Conservation (phyloP, 164 flowering plant genomes). For the Tetrastigma voinierianum region DNA sequence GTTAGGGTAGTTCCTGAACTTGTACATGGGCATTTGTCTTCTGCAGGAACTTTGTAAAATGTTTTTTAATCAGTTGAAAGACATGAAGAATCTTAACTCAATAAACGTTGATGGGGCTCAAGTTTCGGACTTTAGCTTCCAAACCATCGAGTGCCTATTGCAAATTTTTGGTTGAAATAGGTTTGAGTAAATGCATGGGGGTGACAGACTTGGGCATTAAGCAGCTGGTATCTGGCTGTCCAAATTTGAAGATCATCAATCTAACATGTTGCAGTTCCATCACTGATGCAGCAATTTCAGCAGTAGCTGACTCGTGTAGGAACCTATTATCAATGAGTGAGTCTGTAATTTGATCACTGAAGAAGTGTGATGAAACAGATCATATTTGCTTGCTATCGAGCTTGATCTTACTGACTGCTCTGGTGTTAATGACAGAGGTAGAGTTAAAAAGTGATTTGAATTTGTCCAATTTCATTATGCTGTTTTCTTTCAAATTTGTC, state of each 20-base stretch:
- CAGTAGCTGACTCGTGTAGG: slow-evolving; percentile 50
- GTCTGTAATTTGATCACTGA: slow-evolving; percentile 55
- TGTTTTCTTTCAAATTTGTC: not conserved
- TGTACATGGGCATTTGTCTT: slow-evolving; percentile 4
- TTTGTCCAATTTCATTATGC: not conserved
- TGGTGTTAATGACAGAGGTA: slow-evolving; percentile 57
- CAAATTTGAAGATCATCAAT: slow-evolving; percentile 44
- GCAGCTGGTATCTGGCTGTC: slow-evolving; percentile 41
- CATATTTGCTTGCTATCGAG: slow-evolving; percentile 44
- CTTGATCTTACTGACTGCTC: slow-evolving; percentile 75
- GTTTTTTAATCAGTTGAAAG: slow-evolving; percentile 32
- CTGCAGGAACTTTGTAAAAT: slow-evolving; percentile 43
- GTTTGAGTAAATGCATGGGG: slow-evolving; percentile 65
- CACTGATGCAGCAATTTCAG: slow-evolving; percentile 52
- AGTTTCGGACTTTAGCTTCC: slow-evolving; percentile 32
- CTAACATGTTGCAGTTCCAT: slow-evolving; percentile 60
- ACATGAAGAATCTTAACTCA: slow-evolving; percentile 37
- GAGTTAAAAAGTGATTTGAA: not conserved
- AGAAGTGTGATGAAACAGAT: slow-evolving; percentile 49
- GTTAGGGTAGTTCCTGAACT: not conserved
- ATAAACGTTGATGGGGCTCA: slow-evolving; percentile 52
- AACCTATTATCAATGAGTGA: slow-evolving; percentile 56
- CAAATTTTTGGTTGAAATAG: slow-evolving; percentile 48
- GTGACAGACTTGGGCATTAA: slow-evolving; percentile 57
- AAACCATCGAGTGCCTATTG: slow-evolving; percentile 36